Percentiles rank a stretch among this genome's conserved stretches.
These are phyloP conservation scores for Hymenoscyphus infarciens DNA, from an alignment of 2,329 filamentous ascomycete genomes.

Conservation along the genomic window DNA sequence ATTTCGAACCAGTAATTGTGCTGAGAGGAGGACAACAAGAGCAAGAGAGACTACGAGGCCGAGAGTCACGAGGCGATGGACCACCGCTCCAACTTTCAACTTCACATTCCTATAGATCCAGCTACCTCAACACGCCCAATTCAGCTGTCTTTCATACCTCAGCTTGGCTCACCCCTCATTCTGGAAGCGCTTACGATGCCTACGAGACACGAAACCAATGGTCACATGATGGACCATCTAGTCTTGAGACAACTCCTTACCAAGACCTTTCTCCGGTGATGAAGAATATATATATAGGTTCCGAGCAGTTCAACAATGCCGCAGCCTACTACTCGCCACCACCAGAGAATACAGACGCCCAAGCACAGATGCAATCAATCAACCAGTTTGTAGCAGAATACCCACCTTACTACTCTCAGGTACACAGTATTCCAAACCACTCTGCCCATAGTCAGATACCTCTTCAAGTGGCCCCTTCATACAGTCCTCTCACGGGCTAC, in stretches of 20 bases:
- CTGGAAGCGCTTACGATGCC: neutral
- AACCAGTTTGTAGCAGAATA: neutral
- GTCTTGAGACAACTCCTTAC: neutral
- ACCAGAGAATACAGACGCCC: neutral
- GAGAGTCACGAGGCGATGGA: neutral
- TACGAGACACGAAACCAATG: slow-evolving; percentile 1
- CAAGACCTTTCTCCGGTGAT: neutral
- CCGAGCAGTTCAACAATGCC: neutral
- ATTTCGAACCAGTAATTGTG: slow-evolving; percentile 1
- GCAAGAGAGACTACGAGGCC: neutral
- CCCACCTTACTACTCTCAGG: neutral
- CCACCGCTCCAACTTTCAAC: slow-evolving; percentile 2
- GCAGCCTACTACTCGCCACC: neutral
- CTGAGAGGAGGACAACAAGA: slow-evolving; percentile 1
- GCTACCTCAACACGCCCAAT: neutral
- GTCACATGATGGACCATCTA: neutral
- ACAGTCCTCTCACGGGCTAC: neutral
- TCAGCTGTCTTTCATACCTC: neutral
- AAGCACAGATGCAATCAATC: neutral
- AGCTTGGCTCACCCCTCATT: neutral
- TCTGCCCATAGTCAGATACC: neutral
- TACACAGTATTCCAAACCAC: neutral
- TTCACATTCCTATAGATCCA: neutral
- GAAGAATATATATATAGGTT: slow-evolving; percentile 3
- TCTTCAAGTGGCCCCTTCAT: neutral